Evolutionary conservation across 306 rosid genomes (phyloP).

Genomic region (Dalbergia oliveri): DNA sequence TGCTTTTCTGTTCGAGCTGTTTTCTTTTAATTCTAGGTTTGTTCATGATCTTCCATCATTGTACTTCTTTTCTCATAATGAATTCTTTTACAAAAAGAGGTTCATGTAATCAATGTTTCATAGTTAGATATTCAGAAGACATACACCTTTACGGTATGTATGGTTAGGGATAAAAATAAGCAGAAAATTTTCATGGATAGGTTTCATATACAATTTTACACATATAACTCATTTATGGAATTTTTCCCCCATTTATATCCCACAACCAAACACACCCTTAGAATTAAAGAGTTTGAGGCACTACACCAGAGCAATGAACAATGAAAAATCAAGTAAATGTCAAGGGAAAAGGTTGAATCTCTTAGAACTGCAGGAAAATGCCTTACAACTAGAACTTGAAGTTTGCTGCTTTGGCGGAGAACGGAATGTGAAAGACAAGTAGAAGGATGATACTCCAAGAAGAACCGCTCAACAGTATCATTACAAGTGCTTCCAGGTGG

Average conservation of each 20-base stretch:
- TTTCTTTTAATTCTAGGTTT: too few relatives aligned
- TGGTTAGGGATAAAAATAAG: too few relatives aligned
- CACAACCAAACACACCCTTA: too few relatives aligned
- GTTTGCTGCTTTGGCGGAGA: conserved; percentile 64
- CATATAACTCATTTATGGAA: too few relatives aligned
- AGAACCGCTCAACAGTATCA: conserved; percentile 68
- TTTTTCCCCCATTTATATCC: too few relatives aligned
- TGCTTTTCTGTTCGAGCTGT: too few relatives aligned
- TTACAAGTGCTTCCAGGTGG: conserved; percentile 62
- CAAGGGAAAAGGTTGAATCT: conserved; percentile 25
- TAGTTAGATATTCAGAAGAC: not conserved
- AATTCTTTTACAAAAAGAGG: too few relatives aligned
- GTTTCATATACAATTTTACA: too few relatives aligned
- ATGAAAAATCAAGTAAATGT: conserved; percentile 23
- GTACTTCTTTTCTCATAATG: too few relatives aligned
- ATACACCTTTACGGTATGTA: not conserved
- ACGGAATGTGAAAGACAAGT: conserved; percentile 74
- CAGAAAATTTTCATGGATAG: too few relatives aligned
- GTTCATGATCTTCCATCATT: not conserved
- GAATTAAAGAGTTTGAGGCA: conserved; percentile 27
- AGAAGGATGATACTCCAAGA: conserved; percentile 70
- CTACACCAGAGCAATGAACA: not conserved
- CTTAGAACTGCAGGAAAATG: conserved; percentile 36
- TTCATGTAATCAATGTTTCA: too few relatives aligned
- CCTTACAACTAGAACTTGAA: conserved; percentile 82